Evolutionary conservation across 2,329 filamentous ascomycete species (phyloP), one percentile per base, ranked within the genome.

Genomic region (Penicillium sp.): DNA sequence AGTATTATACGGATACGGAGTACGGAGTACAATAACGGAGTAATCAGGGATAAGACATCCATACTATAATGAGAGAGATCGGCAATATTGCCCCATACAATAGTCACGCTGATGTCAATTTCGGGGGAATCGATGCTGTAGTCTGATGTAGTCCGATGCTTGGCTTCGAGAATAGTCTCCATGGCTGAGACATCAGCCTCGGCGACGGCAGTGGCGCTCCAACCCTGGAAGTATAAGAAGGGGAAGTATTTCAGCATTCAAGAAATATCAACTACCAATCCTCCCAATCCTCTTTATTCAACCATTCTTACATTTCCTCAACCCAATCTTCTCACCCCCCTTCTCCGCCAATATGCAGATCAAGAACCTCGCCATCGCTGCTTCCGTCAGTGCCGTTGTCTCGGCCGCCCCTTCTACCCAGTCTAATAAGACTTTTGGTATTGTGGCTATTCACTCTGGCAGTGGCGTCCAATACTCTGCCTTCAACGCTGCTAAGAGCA

Each of bases 391-490:
- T 31, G 70, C 70, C 51, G 73, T 63, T 44, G 64, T 58, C 48
- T 48, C 61, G 9, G 68, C 67, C 58, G 55, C 65, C 50, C 63
- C 70, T 47, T 61, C 66, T 21, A 52, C 63, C 47, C 63, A 68
- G 38, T 59, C 66, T 41, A 69, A 73, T 41, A 69, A 73, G 47
- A 68, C 72, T 53, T 86, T 86, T 68, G 72, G 75, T 62, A 58
- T 85, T 56, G 72, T 83, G 67, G 72, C 81, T 57, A 77, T 85
- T 55, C 78, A 77, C 59, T 81, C 82, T 33, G 80, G 75, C 63
- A 80, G 74, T 54, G 69, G 65, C 2, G 74, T 86, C 25, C 83
- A 86, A 64, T 79, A 79, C 60, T 60, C 71, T 23, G 47, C 54
- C 35, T 70, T 83, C 66, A 77, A 77, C 60, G 85, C 85, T 33